phyloP scores from a whole-genome alignment of 352 stramenopile species.

The Aphanomyces stellatus region DNA sequence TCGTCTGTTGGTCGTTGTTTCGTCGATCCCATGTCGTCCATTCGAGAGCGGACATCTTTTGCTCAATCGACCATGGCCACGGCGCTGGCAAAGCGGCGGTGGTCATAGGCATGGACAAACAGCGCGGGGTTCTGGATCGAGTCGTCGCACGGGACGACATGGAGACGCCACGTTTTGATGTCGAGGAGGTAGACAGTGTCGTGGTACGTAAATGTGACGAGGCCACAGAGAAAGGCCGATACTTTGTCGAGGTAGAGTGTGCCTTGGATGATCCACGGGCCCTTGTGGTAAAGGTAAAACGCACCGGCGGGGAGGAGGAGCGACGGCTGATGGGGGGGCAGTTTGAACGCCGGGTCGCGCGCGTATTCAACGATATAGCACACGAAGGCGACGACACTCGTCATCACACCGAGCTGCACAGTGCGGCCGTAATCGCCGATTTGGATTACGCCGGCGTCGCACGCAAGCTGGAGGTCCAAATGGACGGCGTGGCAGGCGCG shows the following conservation, averaged over 20 bases:
- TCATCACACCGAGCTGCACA: background rate
- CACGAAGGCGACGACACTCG: background rate
- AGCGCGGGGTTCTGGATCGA: too few relatives aligned
- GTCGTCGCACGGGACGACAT: background rate
- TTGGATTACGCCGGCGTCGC: background rate
- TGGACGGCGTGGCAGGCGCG: background rate
- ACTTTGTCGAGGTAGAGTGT: conserved; percentile 1
- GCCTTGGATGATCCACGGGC: background rate
- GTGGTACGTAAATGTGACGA: background rate
- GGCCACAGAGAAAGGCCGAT: conserved; percentile 6
- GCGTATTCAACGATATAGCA: background rate
- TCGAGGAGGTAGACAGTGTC: background rate
- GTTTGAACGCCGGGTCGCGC: background rate
- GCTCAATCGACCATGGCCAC: too few relatives aligned
- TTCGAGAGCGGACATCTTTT: too few relatives aligned
- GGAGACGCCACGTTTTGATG: conserved; percentile 12
- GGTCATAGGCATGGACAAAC: background rate
- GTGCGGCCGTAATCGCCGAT: background rate
- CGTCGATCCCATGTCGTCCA: too few relatives aligned
- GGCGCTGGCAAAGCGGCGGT: background rate
- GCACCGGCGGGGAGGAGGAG: background rate
- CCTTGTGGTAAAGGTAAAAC: background rate
- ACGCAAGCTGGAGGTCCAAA: conserved; percentile 8
- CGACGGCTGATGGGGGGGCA: background rate
- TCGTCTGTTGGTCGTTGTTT: too few relatives aligned